Percentiles rank a stretch among this genome's conserved stretches.
Evolutionary conservation across 2,329 filamentous ascomycete genomes (phyloP).

Genomic region (Leptographium radiaticola): DNA sequence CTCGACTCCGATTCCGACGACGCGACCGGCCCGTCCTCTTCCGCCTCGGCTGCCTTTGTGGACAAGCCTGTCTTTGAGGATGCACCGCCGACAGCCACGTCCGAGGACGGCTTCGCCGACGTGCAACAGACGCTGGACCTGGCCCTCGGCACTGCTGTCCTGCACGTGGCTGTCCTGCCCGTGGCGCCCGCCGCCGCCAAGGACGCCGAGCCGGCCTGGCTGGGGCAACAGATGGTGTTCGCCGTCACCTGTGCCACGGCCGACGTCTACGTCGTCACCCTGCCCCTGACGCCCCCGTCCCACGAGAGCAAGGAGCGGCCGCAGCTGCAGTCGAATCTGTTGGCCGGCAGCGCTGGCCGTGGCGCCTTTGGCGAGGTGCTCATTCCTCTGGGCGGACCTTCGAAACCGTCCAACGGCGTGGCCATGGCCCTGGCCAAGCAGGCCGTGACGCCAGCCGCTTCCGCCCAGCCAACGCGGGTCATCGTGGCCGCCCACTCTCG

Average conservation of each 20-base stretch:
- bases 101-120: slow-evolving; percentile 37
- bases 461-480: slow-evolving; percentile 22
- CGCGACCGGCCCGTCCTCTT: slow-evolving; percentile 16
- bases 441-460: slow-evolving; percentile 20
- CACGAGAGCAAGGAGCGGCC: slow-evolving; percentile 42
- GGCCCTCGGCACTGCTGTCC: slow-evolving; percentile 40
- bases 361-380: slow-evolving; percentile 52
- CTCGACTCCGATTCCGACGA: slow-evolving; percentile 49
- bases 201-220: slow-evolving; percentile 34
- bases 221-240: slow-evolving; percentile 48
- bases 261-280: slow-evolving; percentile 42
- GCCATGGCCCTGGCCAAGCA: slow-evolving; percentile 30
- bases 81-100: slow-evolving; percentile 15
- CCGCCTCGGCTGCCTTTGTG: slow-evolving; percentile 20
- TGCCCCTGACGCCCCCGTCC: slow-evolving; percentile 49
- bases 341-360: slow-evolving; percentile 41
- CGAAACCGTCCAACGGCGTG: slow-evolving; percentile 38
- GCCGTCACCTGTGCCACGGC: slow-evolving; percentile 45
- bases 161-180: slow-evolving; percentile 43
- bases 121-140: slow-evolving; percentile 49
- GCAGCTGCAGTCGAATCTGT: slow-evolving; percentile 36
- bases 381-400: slow-evolving; percentile 38
- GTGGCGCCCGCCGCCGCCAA: slow-evolving; percentile 33
- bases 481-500: slow-evolving; percentile 48
- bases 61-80: slow-evolving; percentile 49